Conservation (phyloP, 164 flowering plant species). For the Liriodendron chinense region DNA sequence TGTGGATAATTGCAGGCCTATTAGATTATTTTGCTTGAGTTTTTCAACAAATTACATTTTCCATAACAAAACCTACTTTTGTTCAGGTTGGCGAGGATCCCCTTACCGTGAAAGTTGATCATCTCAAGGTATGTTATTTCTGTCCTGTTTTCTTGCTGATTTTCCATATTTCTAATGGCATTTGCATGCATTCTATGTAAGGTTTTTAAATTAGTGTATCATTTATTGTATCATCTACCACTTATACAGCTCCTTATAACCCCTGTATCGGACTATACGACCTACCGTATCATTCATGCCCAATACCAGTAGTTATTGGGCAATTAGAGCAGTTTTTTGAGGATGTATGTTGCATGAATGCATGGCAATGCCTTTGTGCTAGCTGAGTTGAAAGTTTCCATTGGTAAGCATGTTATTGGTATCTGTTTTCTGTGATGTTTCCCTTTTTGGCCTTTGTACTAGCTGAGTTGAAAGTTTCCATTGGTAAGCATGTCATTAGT, state of each 20-base stretch:
- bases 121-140: conserved; percentile 66
- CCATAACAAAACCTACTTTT: conserved; percentile 3
- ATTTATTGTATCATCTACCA: not conserved
- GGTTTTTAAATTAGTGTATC: not conserved
- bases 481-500: not conserved
- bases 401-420: not conserved
- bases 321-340: too few relatives aligned
- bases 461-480: too few relatives aligned
- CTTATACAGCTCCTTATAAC: not conserved
- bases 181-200: too few relatives aligned
- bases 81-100: conserved; percentile 89
- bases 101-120: conserved; percentile 96
- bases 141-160: not conserved
- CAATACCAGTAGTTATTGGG: too few relatives aligned
- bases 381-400: too few relatives aligned
- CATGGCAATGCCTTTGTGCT: too few relatives aligned
- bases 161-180: not conserved
- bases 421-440: not conserved
- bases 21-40: not conserved
- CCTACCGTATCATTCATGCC: not conserved
- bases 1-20: not conserved
- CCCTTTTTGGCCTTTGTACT: too few relatives aligned
- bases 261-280: not conserved
- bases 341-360: too few relatives aligned
- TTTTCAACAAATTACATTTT: not conserved